Conservation (phyloP, 345 rosid genomes). For the Lepidium aucheri region DNA sequence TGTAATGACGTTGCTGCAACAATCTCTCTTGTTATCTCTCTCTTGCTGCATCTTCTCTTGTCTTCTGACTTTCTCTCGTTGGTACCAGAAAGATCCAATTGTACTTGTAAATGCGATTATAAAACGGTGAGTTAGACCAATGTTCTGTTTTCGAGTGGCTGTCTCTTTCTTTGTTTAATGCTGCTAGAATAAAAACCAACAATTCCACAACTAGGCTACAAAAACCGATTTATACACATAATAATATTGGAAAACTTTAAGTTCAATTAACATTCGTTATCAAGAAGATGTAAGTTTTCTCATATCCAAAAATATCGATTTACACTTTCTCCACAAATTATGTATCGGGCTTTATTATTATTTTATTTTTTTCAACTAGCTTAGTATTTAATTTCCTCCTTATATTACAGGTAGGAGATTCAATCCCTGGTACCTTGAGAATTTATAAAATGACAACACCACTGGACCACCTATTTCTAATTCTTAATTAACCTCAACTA, state of each 20-base stretch:
- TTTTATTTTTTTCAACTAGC: no score
- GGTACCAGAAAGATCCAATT: not conserved
- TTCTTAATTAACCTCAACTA: not conserved
- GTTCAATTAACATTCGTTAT: not conserved
- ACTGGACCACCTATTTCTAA: no score
- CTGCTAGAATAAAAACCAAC: not conserved
- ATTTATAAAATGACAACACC: no score
- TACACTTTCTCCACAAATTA: not conserved
- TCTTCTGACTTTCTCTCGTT: not conserved
- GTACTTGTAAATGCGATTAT: not conserved
- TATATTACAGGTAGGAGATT: no score
- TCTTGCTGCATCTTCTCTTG: constrained; percentile 8
- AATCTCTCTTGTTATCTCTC: not conserved
- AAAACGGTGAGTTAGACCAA: not conserved
- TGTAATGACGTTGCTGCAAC: constrained; percentile 4
- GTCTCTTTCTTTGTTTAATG: constrained; percentile 10
- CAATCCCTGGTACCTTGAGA: no score
- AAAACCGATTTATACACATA: not conserved
- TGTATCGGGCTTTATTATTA: not conserved
- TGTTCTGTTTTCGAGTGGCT: not conserved
- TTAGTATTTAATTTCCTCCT: no score
- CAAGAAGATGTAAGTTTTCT: not conserved
- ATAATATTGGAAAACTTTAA: not conserved
- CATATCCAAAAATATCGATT: not conserved
- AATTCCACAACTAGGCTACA: not conserved